These are phyloP conservation scores for Luzula sylvatica DNA, from an alignment of 176 grass and related monocot genomes.

Conservation along the genomic window DNA sequence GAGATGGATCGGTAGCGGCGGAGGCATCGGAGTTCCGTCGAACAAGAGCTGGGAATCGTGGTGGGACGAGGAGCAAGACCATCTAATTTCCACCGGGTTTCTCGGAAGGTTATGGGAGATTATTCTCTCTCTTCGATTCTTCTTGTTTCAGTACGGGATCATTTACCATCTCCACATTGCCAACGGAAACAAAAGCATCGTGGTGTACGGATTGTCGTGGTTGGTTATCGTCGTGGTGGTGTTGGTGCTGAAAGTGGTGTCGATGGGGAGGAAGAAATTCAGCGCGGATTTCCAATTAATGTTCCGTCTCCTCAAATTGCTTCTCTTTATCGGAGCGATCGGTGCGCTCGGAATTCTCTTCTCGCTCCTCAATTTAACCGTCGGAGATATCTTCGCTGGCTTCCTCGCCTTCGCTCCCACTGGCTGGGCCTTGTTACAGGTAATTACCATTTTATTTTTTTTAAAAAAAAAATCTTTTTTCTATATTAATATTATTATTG, in stretches of 20 bases:
- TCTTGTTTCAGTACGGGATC: conserved; percentile 83
- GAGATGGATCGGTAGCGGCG: conserved; percentile 73
- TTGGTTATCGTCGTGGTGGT: conserved; percentile 75
- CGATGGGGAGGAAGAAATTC: conserved; percentile 85
- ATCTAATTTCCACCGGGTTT: conserved; percentile 62
- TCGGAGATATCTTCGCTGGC: conserved; percentile 68
- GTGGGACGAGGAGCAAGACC: conserved; percentile 92
- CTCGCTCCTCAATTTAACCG: conserved; percentile 59
- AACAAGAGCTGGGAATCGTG: conserved; percentile 96
- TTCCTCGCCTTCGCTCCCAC: conserved; percentile 82
- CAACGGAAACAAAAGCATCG: conserved; percentile 65
- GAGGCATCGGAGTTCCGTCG: conserved; percentile 78
- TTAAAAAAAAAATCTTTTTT: conserved; percentile 1
- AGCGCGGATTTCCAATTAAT: conserved; percentile 90
- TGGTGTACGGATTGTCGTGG: conserved; percentile 85
- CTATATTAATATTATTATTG: conserved; percentile 6
- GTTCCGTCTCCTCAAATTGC: conserved; percentile 82
- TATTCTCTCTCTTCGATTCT: conserved; percentile 70
- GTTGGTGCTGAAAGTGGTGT: conserved; percentile 79
- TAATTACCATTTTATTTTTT: conserved; percentile 18
- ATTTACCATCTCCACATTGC: conserved; percentile 79
- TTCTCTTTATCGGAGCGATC: conserved; percentile 66
- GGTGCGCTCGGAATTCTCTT: conserved; percentile 73
- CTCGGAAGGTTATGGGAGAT: conserved; percentile 69
- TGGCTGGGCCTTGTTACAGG: conserved; percentile 82